These are phyloP conservation scores for Alloteropsis semialata DNA, from an alignment of 176 grass and related monocot genomes.

Conservation along the genomic window DNA sequence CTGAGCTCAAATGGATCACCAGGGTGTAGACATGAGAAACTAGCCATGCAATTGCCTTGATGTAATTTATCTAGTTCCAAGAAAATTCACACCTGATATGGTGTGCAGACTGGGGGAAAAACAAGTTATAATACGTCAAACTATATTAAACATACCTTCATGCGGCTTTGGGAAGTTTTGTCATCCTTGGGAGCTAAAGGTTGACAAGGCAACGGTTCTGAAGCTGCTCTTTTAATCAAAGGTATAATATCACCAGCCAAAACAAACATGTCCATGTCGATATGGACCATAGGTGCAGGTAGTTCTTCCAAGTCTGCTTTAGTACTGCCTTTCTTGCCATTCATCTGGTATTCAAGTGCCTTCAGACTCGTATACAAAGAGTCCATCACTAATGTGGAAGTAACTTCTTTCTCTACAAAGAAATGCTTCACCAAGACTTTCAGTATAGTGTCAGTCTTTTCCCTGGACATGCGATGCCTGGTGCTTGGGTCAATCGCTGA, in stretches of 20 bases:
- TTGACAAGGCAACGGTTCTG: constrained; percentile 62
- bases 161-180: constrained; percentile 65
- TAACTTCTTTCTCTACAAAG: constrained; percentile 92
- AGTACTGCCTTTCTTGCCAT: constrained; percentile 55
- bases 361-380: constrained; percentile 71
- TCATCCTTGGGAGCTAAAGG: constrained; percentile 67
- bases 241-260: constrained; percentile 81
- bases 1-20: neutral
- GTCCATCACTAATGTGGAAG: constrained; percentile 91
- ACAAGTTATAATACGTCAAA: constrained; percentile 32
- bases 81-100: constrained; percentile 35
- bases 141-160: constrained; percentile 41
- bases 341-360: constrained; percentile 74
- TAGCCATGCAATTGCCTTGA: constrained; percentile 30
- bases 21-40: constrained; percentile 3
- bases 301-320: constrained; percentile 69
- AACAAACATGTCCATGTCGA: constrained; percentile 83
- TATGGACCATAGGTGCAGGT: constrained; percentile 57
- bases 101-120: no score
- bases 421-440: constrained; percentile 90
- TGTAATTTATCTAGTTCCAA: constrained; percentile 36
- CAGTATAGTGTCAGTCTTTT: constrained; percentile 65
- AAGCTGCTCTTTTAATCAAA: constrained; percentile 69
- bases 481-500: constrained; percentile 58
- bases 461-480: constrained; percentile 64